Evolutionary conservation across 2,329 filamentous ascomycete species (phyloP).

Genomic region (Anthostomella pinea): DNA sequence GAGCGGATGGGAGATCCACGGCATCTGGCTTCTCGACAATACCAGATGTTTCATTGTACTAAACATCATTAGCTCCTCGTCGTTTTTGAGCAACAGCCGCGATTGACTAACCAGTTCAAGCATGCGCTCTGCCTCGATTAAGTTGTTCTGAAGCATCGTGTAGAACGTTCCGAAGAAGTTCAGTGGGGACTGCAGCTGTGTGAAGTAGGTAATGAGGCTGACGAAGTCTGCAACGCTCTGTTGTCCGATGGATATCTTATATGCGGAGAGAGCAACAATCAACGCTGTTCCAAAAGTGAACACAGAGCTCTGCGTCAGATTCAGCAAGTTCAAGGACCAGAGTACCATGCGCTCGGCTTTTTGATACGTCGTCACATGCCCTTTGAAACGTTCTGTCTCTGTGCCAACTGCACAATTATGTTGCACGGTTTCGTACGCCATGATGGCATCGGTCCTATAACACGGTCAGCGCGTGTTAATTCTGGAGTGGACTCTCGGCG

Average conservation of each 20-base stretch:
- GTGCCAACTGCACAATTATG: slow-evolving; percentile 61
- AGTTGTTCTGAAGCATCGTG: slow-evolving; percentile 43
- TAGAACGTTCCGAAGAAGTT: slow-evolving; percentile 58
- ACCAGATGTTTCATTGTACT: slow-evolving; percentile 43
- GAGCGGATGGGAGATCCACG: slow-evolving; percentile 26
- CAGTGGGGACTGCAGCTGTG: slow-evolving; percentile 45
- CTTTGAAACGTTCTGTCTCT: slow-evolving; percentile 55
- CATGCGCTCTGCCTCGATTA: slow-evolving; percentile 46
- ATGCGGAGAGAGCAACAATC: slow-evolving; percentile 60
- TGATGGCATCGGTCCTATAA: slow-evolving; percentile 42
- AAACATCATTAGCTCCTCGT: slow-evolving; percentile 2
- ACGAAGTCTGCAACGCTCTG: slow-evolving; percentile 55
- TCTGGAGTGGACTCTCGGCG: slow-evolving; percentile 2
- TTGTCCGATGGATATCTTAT: slow-evolving; percentile 56
- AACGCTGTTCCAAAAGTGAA: slow-evolving; percentile 59
- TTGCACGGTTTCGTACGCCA: slow-evolving; percentile 57
- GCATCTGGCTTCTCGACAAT: slow-evolving; percentile 42
- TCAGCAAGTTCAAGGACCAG: slow-evolving; percentile 56
- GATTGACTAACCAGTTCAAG: slow-evolving; percentile 37
- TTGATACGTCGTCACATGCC: slow-evolving; percentile 56
- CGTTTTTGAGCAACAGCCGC: not conserved
- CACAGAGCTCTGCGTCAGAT: slow-evolving; percentile 61
- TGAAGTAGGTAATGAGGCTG: slow-evolving; percentile 37
- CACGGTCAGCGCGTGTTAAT: slow-evolving; percentile 4
- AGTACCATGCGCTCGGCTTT: slow-evolving; percentile 54